Percentiles rank a stretch among this genome's conserved stretches.
Evolutionary conservation across 768 basidiomycete genomes (phyloP).

Genomic region (Ramaria sp.): DNA sequence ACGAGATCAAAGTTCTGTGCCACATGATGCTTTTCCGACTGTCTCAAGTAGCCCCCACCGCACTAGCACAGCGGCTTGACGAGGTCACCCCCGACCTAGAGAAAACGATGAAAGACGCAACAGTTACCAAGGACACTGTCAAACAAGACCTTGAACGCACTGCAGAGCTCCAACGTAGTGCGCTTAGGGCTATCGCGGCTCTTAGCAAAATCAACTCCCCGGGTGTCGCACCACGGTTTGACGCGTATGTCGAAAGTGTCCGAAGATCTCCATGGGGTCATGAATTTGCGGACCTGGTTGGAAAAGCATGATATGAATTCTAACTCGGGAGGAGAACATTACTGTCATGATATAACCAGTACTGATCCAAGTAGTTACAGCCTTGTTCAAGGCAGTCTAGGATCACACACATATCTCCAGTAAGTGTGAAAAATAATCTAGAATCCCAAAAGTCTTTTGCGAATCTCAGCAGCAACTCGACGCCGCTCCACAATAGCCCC

Average conservation of each 20-base stretch:
- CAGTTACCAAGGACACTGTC: slow-evolving; percentile 88
- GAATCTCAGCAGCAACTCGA: slow-evolving; percentile 43
- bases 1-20: slow-evolving; percentile 95
- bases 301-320: slow-evolving; percentile 10
- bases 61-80: slow-evolving; percentile 74
- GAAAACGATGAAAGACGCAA: slow-evolving; percentile 82
- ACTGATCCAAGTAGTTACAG: too few species aligned
- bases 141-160: slow-evolving; percentile 85
- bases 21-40: slow-evolving; percentile 94
- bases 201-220: slow-evolving; percentile 64
- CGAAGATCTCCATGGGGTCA: slow-evolving; percentile 57
- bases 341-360: too few species aligned
- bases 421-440: background rate
- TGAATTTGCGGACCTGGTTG: slow-evolving; percentile 54
- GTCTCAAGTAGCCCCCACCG: slow-evolving; percentile 73
- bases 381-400: background rate
- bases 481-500: slow-evolving; percentile 52
- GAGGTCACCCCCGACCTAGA: slow-evolving; percentile 77
- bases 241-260: slow-evolving; percentile 65
- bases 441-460: slow-evolving; percentile 27
- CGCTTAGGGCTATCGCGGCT: slow-evolving; percentile 77
- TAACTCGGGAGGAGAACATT: background rate
- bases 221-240: slow-evolving; percentile 61
- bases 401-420: background rate
- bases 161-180: slow-evolving; percentile 85